phyloP scores from a whole-genome alignment of 805 yeast genomes.

The Spathaspora arborariae region DNA sequence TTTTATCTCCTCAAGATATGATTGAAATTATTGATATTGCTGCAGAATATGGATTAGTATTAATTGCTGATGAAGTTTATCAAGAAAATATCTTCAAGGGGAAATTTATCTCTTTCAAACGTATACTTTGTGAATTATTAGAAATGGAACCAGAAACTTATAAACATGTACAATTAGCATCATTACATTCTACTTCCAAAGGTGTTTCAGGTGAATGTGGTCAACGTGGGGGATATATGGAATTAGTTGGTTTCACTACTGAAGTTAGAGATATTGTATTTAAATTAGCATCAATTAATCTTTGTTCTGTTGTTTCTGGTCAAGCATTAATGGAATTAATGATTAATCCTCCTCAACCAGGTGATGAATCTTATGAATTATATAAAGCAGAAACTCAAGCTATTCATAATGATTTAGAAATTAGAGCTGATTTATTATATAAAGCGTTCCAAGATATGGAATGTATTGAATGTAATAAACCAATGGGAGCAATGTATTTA shows the following conservation, averaged over 20 bases:
- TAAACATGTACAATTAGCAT: slow-evolving; percentile 79
- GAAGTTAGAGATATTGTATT: slow-evolving; percentile 69
- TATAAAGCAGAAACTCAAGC: slow-evolving; percentile 59
- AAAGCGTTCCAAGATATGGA: slow-evolving; percentile 73
- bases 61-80: slow-evolving; percentile 97
- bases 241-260: slow-evolving; percentile 71
- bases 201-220: slow-evolving; percentile 99
- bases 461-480: slow-evolving; percentile 81
- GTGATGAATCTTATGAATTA: slow-evolving; percentile 68
- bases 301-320: slow-evolving; percentile 94
- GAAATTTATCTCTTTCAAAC: slow-evolving; percentile 79
- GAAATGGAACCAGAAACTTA: slow-evolving; percentile 50
- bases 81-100: slow-evolving; percentile 88
- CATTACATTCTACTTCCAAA: slow-evolving; percentile 95
- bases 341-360: slow-evolving; percentile 84
- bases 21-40: slow-evolving; percentile 72
- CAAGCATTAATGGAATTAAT: slow-evolving; percentile 90
- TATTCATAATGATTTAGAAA: slow-evolving; percentile 59
- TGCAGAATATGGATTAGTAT: slow-evolving; percentile 76
- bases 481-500: slow-evolving; percentile 97
- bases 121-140: slow-evolving; percentile 66
- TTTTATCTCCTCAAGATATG: slow-evolving; percentile 62
- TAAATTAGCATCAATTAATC: slow-evolving; percentile 84
- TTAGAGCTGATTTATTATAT: slow-evolving; percentile 63
- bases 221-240: slow-evolving; percentile 99